Base-by-base conservation (phyloP, 805 yeast species). In the Candida nemodendra region DNA sequence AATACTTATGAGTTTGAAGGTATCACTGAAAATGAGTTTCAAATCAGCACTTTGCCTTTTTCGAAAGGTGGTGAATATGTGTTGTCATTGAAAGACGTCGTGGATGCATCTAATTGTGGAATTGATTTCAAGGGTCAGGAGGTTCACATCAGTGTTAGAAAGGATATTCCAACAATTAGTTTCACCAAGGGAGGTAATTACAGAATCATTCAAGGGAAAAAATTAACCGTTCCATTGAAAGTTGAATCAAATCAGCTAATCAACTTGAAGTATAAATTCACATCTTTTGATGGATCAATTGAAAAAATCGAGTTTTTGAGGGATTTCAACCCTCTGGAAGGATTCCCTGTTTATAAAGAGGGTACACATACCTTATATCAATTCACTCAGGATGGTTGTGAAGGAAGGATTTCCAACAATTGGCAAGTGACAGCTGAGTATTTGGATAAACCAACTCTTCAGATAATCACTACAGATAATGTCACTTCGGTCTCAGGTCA, bases 71-170 rank as follows among this genome's bases (percentile, higher is more conserved):
- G 96, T 4, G 71, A 74, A n/a, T 89, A 78, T 57, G 72, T 74
- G 18, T 61, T 91, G 1, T 69, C 78, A 2, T 56, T 93, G 44
- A 71, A 76, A 2, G 72, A 85, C 9, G 77, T 86, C 2, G 72
- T 71, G 16, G 99, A 93, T 57, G 71, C 76, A n/a, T 76, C 84
- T 9, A 79, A 81, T 1, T 93, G 99, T 63, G 70, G 73, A 15
- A 91, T 86, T n/a, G 78, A 76, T 9, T 63, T 85, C 39, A 74
- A 78, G 31, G 78, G 74, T 14, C 74, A 75, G 16, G 90, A 84
- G 45, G 78, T 79, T 12, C 71, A 63, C 18, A 66, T 93, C n/a
- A 68, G 71, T 21, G 89, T 89, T 1, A 76, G 90, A 50, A 66
- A 78, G 34, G 86, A 81, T 38, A 63, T 81, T 2, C 95, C 98